Conservation (phyloP, 2,329 filamentous ascomycete species). For the Paecilomyces niveus region DNA sequence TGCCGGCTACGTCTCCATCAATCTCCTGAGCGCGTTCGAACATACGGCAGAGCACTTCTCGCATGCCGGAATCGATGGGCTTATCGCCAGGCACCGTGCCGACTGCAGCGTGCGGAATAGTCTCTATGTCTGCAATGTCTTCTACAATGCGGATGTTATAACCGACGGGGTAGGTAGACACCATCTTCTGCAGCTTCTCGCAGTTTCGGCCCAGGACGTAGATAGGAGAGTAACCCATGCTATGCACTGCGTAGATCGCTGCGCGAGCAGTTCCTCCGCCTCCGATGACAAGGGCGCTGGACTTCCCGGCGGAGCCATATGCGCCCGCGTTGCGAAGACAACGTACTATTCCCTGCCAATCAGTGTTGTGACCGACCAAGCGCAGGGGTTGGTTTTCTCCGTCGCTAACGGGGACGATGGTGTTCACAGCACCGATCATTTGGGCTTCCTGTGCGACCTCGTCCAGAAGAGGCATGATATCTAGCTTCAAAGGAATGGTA, state of each 20-base stretch:
- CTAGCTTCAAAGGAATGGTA: constrained; percentile 89
- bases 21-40: constrained; percentile 45
- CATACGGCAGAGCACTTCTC: constrained; percentile 54
- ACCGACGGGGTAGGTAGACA: constrained; percentile 62
- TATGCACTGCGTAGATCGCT: constrained; percentile 79
- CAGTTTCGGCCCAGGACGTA: constrained; percentile 76
- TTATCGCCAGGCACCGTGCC: constrained; percentile 86
- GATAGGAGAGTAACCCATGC: constrained; percentile 76
- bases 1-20: constrained; percentile 29
- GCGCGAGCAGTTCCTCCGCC: constrained; percentile 88
- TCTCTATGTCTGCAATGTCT: constrained; percentile 44
- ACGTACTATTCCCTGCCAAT: constrained; percentile 87
- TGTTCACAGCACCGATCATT: constrained; percentile 89
- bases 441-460: constrained; percentile 70
- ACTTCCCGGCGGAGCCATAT: constrained; percentile 31
- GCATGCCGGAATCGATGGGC: constrained; percentile 67
- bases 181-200: constrained; percentile 60
- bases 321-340: constrained; percentile 66
- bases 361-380: constrained; percentile 84
- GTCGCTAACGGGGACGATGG: constrained; percentile 60
- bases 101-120: constrained; percentile 64
- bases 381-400: constrained; percentile 39
- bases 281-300: constrained; percentile 72
- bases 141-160: constrained; percentile 65
- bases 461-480: constrained; percentile 76